Conservation (phyloP, 2,329 filamentous ascomycete species). For the Xenosphaeropsis pyriputrescens region DNA sequence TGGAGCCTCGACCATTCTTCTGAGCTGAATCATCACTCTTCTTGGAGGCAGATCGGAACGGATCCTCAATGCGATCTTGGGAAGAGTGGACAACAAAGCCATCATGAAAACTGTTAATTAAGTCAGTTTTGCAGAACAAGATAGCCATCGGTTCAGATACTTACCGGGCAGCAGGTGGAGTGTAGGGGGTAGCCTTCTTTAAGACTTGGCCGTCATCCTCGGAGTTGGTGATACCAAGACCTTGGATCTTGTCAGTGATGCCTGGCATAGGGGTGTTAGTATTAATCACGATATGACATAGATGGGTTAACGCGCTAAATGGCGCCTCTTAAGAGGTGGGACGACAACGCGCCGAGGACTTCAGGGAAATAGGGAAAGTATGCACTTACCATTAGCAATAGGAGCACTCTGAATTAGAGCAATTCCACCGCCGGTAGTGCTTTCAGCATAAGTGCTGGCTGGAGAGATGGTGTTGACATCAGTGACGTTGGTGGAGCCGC, state of each 20-base stretch:
- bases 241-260: background rate
- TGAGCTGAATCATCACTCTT: background rate
- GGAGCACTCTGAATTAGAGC: slow-evolving; percentile 5
- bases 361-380: background rate
- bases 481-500: too few species aligned
- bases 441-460: slow-evolving; percentile 12
- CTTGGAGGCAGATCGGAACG: background rate
- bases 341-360: background rate
- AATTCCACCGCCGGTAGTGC: slow-evolving; percentile 5
- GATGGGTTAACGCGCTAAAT: background rate
- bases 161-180: background rate
- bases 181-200: background rate
- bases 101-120: background rate
- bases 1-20: background rate
- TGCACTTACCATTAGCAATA: slow-evolving; percentile 8
- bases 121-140: background rate
- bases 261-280: background rate
- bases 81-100: background rate
- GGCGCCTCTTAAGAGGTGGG: background rate
- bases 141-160: too few species aligned
- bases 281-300: background rate
- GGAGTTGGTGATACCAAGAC: background rate
- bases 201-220: background rate
- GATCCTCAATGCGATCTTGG: background rate
- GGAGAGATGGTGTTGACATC: slow-evolving; percentile 4